Evolutionary conservation across 495 filamentous ascomycete genomes (phyloP), one percentile per base, ranked within the genome.

Genomic region (Penicillium odoratum): DNA sequence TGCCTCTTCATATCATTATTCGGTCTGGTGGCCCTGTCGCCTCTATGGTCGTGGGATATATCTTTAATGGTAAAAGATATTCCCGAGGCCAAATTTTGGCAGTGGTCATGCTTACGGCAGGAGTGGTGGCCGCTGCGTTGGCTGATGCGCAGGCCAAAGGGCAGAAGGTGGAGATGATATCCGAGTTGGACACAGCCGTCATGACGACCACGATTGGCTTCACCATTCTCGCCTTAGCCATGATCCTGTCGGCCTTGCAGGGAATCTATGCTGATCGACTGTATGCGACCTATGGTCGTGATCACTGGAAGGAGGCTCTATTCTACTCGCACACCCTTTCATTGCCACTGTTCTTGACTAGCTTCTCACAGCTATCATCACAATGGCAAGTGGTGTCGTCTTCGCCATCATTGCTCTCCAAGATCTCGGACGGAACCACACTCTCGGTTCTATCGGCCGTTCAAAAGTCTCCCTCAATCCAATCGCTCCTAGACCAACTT

Each of bases 1-100:
- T 99, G 0, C 94, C 94, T 25, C 85, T 99, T 46, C 94, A 99
- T 67, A 99, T 98, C 62, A 97, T 99, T 57, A 77, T 99, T 7
- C 88, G 94, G 18, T 96, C 92, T 42, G 96, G 92, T 25, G 95
- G 94, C 8, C 95, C 91, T 57, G 93, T 97, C 47, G 93, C 92
- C 1, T 98, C 94, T 0, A 92, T 99, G 82, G 69, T 86, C 7
- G 88, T 93, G 38, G 94, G 94, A 26, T 91, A 83, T 66, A 36
- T 94, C n/a, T 91, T 85, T 58, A 77, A 74, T 53, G 91, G 89
- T 10, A 95, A 91, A 74, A 81, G 79, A 67, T 99, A 97, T 63
- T 89, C 89, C 13, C 78, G 74, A 9, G 79, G 91, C 28, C 94
- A 98, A 62, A 78, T 96, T 5, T 64, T 88, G 5, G 85, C 89